Evolutionary conservation across 257 asterid species (phyloP).

Genomic region (Solanum bulbocastanum): DNA sequence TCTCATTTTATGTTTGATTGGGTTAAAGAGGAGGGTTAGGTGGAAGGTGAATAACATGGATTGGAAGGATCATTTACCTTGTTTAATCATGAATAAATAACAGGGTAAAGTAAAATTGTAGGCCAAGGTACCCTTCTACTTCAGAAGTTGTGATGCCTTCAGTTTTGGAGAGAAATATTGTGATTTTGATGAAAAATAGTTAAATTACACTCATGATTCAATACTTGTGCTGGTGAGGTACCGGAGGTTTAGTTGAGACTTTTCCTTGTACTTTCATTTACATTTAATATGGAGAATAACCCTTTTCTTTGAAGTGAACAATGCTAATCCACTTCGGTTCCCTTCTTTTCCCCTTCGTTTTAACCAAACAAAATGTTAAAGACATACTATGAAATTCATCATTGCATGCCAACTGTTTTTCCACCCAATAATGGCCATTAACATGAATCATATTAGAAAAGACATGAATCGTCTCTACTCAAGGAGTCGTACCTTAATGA

Average conservation of each 20-base stretch:
- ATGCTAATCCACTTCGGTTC: neutral
- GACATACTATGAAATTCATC: neutral
- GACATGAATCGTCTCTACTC: neutral
- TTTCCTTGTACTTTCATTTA: neutral
- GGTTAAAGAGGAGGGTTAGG: neutral
- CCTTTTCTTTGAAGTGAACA: neutral
- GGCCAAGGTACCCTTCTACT: neutral
- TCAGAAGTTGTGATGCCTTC: neutral
- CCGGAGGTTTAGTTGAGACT: neutral
- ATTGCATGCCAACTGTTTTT: neutral
- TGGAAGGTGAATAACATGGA: neutral
- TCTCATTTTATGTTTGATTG: neutral
- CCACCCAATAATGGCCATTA: neutral
- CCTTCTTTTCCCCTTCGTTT: neutral
- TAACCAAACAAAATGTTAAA: neutral
- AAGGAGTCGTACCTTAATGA: neutral
- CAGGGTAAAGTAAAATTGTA: neutral
- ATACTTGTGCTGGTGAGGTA: neutral
- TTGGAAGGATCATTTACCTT: neutral
- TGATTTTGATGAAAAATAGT: neutral
- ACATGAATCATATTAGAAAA: neutral
- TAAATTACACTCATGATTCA: neutral
- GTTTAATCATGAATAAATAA: neutral
- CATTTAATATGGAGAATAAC: neutral
- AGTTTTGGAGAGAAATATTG: neutral